A percentile compares a stretch with the other conserved stretches of the same genome.
phyloP scores from a whole-genome alignment of 352 stramenopile species.

The Blastocystis sp. region DNA sequence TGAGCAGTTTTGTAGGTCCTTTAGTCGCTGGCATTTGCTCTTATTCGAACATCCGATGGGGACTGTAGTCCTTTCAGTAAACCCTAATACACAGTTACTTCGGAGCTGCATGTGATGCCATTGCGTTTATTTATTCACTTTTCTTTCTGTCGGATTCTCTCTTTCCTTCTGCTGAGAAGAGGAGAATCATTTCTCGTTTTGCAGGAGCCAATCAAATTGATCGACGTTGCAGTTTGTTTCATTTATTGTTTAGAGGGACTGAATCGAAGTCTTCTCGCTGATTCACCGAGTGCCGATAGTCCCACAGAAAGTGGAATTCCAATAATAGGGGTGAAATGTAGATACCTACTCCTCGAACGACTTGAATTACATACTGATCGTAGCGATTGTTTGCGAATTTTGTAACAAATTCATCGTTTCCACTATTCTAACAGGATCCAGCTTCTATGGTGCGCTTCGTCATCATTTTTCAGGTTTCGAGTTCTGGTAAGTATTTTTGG shows the following conservation, averaged over 20 bases:
- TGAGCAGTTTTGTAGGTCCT: neutral
- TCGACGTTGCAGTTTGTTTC: neutral
- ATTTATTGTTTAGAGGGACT: neutral
- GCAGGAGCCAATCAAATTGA: neutral
- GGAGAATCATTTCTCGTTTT: neutral
- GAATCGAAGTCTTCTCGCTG: neutral
- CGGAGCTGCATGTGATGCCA: neutral
- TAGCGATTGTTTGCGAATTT: constrained; percentile 49
- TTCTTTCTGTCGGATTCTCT: constrained; percentile 10
- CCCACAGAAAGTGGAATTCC: neutral
- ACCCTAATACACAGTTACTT: neutral
- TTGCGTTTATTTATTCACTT: neutral
- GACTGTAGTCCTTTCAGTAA: neutral
- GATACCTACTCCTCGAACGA: neutral
- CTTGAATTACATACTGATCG: constrained; percentile 35
- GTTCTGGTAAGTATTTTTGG: neutral
- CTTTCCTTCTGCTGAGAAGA: neutral
- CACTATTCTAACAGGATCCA: neutral
- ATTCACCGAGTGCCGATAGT: neutral
- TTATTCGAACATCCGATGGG: neutral
- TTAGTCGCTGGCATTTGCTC: neutral
- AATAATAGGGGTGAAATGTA: neutral
- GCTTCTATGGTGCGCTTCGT: neutral
- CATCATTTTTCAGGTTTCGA: neutral
- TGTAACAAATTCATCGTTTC: constrained; percentile 51